Conservation (phyloP, 2,329 filamentous ascomycete genomes). For the Talaromyces atroroseus region DNA sequence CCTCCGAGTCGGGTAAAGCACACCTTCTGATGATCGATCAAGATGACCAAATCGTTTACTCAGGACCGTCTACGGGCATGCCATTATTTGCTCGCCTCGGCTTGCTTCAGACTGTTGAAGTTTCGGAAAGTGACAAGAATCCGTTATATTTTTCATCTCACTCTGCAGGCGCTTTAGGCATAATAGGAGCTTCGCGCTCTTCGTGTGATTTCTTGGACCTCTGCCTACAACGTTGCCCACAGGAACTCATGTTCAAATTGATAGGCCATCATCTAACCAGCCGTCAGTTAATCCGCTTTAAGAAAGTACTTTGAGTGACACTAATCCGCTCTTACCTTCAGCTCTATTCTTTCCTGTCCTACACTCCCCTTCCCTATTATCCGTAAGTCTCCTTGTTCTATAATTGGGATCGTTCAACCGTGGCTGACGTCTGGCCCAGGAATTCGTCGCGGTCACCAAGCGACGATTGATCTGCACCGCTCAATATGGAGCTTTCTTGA, state of each 20-base stretch:
- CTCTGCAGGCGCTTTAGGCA: neutral
- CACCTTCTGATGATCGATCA: neutral
- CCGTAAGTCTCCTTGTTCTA: neutral
- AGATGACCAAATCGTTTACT: slow-evolving; percentile 1
- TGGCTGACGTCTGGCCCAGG: neutral
- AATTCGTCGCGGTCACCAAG: neutral
- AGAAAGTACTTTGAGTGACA: neutral
- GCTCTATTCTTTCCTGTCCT: slow-evolving; percentile 1
- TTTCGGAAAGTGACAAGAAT: neutral
- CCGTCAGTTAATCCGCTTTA: neutral
- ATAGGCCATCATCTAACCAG: neutral
- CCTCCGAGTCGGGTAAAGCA: neutral
- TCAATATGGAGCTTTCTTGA: slow-evolving; percentile 5
- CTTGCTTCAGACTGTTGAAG: neutral
- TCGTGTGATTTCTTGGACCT: neutral
- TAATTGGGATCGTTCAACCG: neutral
- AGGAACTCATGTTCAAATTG: slow-evolving; percentile 1
- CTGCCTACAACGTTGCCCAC: neutral
- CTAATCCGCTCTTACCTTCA: neutral
- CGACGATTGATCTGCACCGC: neutral
- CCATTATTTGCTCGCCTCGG: slow-evolving; percentile 1
- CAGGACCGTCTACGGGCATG: slow-evolving; percentile 1
- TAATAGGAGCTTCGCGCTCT: slow-evolving; percentile 1
- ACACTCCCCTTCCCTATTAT: neutral
- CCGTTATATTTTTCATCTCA: neutral